Evolutionary conservation across 306 rosid genomes (phyloP), one percentile per base, ranked within the genome.

Genomic region (Prunus kanzakura): DNA sequence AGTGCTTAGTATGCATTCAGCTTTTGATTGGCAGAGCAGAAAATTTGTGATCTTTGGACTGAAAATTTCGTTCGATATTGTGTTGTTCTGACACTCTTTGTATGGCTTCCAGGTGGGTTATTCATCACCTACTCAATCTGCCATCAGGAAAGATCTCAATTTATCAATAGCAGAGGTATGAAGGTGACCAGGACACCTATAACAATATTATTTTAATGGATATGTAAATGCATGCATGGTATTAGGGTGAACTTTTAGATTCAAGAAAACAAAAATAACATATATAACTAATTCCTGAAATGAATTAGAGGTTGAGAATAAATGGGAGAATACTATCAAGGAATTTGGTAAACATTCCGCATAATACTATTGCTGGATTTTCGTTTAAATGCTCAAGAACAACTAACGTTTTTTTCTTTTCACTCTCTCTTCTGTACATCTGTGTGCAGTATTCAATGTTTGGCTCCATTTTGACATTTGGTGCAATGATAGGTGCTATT

Each of bases 401-500:
- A 47, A 47, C 52, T 41, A 27, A 51, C 3, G 4, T 15, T 25
- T 64, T 8, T 75, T 43, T 30, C 16, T 73, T 11, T 1, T 47
- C 9, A 4, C 35, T 32, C 35, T 32, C 18, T 27, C 18, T 11
- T 23, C 65, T 60, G 62, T 56, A 13, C 29, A 56, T 56, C 11
- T 79, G 29, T 71, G 43, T 78, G 83, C 87, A 95, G 97, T 95
- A 82, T 86, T 89, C 97, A 65, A 76, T 95, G 71, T 90, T 95
- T 76, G 99, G 99, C 73, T 95, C 97, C 85, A 81, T 95, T 74
- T 81, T 95, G 84, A 90, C 99, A 51, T 90, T 95, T 64, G 97
- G 98, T 30, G 98, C 98, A 2, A 95, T 95, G 98, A 81, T 90
- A 65, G 98, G 99, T 0, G 99, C 99, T 57, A 92, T 92, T 41